Evolutionary conservation across 345 rosid genomes (phyloP).

Genomic region (Rhodamnia rubescens): DNA sequence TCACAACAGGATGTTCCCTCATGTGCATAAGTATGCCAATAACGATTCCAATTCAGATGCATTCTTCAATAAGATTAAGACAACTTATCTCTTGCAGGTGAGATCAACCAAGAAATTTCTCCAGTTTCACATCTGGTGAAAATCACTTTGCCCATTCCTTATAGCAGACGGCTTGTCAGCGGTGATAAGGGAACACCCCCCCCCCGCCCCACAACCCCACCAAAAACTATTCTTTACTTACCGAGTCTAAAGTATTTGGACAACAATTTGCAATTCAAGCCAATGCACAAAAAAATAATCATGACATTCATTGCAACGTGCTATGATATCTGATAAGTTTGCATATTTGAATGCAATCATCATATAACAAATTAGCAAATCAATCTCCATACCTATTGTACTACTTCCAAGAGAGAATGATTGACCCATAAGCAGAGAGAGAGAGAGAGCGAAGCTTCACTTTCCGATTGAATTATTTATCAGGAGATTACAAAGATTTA

Average conservation of each 20-base stretch:
- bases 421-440: background rate
- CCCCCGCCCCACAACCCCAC: too few relatives aligned
- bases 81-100: background rate
- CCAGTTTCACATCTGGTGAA: background rate
- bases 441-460: background rate
- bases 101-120: background rate
- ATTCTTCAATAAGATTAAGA: background rate
- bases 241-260: background rate
- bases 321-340: background rate
- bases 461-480: background rate
- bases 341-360: background rate
- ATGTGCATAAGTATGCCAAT: background rate
- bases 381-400: background rate
- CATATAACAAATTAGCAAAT: background rate
- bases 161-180: background rate
- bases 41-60: background rate
- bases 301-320: background rate
- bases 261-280: background rate
- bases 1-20: background rate
- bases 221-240: background rate
- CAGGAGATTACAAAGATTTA: background rate
- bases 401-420: background rate
- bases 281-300: background rate
- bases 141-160: background rate
- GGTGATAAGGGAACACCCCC: background rate